Percentiles rank a stretch among this genome's conserved stretches.
These are phyloP conservation scores for Zymoseptoria ardabiliae DNA, from an alignment of 2,329 filamentous ascomycete species.

Conservation along the genomic window DNA sequence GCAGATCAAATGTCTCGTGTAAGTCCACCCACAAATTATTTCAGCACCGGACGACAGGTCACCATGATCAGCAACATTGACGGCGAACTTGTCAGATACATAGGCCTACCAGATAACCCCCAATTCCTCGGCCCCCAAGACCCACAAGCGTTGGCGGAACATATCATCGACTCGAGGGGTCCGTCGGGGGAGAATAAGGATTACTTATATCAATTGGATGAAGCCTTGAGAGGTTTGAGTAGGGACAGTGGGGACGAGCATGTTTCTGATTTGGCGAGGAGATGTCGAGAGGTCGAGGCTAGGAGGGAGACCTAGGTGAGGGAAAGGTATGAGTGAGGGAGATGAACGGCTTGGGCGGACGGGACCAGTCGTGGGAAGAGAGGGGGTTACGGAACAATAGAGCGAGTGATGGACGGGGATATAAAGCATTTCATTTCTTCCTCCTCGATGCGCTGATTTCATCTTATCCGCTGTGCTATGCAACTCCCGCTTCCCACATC, in stretches of 20 bases:
- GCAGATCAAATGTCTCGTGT: constrained; percentile 64
- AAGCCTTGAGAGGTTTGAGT: constrained; percentile 64
- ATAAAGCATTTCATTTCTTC: too few species aligned
- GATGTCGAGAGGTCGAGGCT: constrained; percentile 59
- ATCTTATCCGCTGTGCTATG: too few species aligned
- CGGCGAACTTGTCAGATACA: too few species aligned
- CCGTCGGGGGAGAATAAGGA: constrained; percentile 86
- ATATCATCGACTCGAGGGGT: constrained; percentile 69
- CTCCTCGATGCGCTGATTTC: too few species aligned
- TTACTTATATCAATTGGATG: constrained; percentile 76
- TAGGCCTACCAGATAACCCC: constrained; percentile 84
- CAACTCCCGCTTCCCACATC: too few species aligned
- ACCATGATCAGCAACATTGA: too few species aligned
- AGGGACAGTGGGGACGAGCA: constrained; percentile 74
- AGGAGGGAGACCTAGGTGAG: constrained; percentile 7
- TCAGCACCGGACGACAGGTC: too few species aligned
- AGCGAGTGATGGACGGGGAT: too few species aligned
- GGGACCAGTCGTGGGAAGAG: too few species aligned
- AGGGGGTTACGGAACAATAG: too few species aligned
- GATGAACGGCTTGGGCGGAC: not conserved
- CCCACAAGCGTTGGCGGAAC: constrained; percentile 66
- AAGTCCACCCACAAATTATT: too few species aligned
- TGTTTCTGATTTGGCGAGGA: constrained; percentile 69
- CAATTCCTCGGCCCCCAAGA: constrained; percentile 86
- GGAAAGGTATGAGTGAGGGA: not conserved